These are phyloP conservation scores for Sarocladium kiliense DNA, from an alignment of 2,329 filamentous ascomycete species.

Conservation along the genomic window DNA sequence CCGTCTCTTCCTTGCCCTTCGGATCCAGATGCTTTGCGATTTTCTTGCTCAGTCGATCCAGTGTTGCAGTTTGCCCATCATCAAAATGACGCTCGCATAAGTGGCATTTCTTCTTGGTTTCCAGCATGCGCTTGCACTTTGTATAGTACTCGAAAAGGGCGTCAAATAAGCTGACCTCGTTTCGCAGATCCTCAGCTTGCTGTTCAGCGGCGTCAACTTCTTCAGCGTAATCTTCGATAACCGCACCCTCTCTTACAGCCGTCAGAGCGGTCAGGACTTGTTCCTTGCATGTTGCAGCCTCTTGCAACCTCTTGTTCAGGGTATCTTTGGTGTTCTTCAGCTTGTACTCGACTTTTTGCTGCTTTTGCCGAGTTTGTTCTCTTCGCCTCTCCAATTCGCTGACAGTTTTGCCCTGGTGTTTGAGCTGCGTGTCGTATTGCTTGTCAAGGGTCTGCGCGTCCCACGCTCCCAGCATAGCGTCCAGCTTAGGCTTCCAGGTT, in stretches of 20 bases:
- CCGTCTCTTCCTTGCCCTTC: conserved; percentile 55
- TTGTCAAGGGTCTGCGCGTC: conserved; percentile 62
- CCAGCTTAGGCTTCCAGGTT: conserved; percentile 69
- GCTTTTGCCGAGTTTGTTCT: conserved; percentile 64
- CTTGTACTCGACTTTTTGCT: conserved; percentile 71
- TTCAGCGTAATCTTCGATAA: conserved; percentile 49
- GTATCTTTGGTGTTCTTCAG: conserved; percentile 62
- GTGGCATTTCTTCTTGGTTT: conserved; percentile 66
- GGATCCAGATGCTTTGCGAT: conserved; percentile 60
- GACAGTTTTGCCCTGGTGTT: conserved; percentile 51
- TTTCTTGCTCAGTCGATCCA: conserved; percentile 60
- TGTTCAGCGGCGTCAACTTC: conserved; percentile 47
- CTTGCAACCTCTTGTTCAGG: conserved; percentile 57
- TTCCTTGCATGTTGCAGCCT: conserved; percentile 56
- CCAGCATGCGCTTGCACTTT: conserved; percentile 60
- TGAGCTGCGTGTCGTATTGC: conserved; percentile 60
- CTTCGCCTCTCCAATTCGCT: conserved; percentile 63
- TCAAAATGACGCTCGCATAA: conserved; percentile 70
- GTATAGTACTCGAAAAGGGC: conserved; percentile 67
- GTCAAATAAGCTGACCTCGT: conserved; percentile 64
- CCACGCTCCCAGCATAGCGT: conserved; percentile 65
- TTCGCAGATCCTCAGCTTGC: conserved; percentile 56
- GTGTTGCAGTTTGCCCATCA: conserved; percentile 49
- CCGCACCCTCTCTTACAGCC: conserved; percentile 35
- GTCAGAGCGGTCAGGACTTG: conserved; percentile 46